Base-by-base conservation (phyloP, 208 protist species). In the Trypanosoma platydactyli region DNA sequence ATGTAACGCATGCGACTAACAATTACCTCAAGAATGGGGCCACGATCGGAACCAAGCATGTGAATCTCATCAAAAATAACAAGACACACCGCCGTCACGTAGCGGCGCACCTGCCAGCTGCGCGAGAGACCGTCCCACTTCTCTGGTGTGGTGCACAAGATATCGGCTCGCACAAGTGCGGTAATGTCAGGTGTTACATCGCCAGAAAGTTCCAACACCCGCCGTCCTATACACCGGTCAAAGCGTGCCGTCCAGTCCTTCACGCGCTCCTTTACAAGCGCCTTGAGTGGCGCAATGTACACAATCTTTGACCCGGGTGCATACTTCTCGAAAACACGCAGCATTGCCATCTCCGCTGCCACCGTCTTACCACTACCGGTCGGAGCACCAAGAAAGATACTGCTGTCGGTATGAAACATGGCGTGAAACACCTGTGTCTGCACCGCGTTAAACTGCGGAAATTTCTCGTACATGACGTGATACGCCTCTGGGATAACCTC, bases 91-190 rank as follows among this genome's bases (percentile, higher is more conserved):
- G 81, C 71, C 49, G 80, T 94, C 3, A 99, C 94, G 76, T 98
- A 99, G 46, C 77, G 79, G 67, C 98, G 88, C 35, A 95, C 92
- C 77, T 99, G 93, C 98, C 98, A 99, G 71, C 90, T 98, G 66
- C 99, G 89, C 60, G 88, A 98, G 48, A 99, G 98, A 53, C 97
- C 97, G 87, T 99, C 99, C 98, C 98, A 99, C 81, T 99, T 99
- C 76, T 99, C 98, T 18, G 99, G 99, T 29, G 98, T 99, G 12
- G 99, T 99, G 65, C 97, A 92, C 9, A 99, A 88, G 49, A 99
- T 97, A 73, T 99, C 89, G 0, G 98, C 95, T 51, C 84, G 83
- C 3, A 95, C 84, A 13, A 99, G 78, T 41, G 91, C 88, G 20
- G 72, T 76, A 44, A 98, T 91, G 73, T 99, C 97, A 15, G 97